phyloP scores from a whole-genome alignment of 192 early-diverging fungal genomes.

The Cladochytrium replicatum region DNA sequence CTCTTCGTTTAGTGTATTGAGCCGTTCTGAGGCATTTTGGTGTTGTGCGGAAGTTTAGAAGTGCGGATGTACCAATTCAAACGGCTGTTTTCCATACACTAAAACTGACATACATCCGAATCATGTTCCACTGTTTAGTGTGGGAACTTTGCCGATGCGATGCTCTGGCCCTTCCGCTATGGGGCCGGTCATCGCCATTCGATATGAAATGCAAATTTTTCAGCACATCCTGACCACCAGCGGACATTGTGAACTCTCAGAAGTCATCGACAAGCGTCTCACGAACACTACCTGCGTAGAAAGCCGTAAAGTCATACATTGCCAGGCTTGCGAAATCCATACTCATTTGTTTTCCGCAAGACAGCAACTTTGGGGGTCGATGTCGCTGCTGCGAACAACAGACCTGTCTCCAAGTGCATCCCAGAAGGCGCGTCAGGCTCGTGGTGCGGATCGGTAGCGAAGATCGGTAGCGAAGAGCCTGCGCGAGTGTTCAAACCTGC shows the following conservation, averaged over 20 bases:
- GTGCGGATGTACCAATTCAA: too few species aligned
- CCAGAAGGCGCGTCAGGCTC: slow-evolving; percentile 59
- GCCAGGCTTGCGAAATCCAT: too few species aligned
- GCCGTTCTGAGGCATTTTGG: too few species aligned
- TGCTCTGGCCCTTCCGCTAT: slow-evolving; percentile 70
- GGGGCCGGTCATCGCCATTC: slow-evolving; percentile 82
- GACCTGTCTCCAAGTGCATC: slow-evolving; percentile 63
- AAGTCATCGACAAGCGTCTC: slow-evolving; percentile 82
- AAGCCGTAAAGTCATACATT: slow-evolving; percentile 43
- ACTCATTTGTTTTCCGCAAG: neutral
- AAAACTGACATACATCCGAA: slow-evolving; percentile 19
- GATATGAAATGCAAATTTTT: neutral
- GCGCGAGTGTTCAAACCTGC: slow-evolving; percentile 81
- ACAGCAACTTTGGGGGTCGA: slow-evolving; percentile 57
- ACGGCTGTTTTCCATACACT: slow-evolving; percentile 11
- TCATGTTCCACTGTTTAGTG: slow-evolving; percentile 87
- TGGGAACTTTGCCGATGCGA: slow-evolving; percentile 85
- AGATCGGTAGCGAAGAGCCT: slow-evolving; percentile 78
- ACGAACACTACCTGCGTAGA: slow-evolving; percentile 58
- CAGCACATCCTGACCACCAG: neutral
- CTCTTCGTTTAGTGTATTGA: too few species aligned
- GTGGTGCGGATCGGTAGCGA: slow-evolving; percentile 94
- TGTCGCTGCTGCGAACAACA: slow-evolving; percentile 46
- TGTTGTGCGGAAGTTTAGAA: too few species aligned
- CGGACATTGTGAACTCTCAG: slow-evolving; percentile 84